These are phyloP conservation scores for Hyphochytrium catenoides DNA, from an alignment of 352 stramenopile genomes.

Conservation along the genomic window DNA sequence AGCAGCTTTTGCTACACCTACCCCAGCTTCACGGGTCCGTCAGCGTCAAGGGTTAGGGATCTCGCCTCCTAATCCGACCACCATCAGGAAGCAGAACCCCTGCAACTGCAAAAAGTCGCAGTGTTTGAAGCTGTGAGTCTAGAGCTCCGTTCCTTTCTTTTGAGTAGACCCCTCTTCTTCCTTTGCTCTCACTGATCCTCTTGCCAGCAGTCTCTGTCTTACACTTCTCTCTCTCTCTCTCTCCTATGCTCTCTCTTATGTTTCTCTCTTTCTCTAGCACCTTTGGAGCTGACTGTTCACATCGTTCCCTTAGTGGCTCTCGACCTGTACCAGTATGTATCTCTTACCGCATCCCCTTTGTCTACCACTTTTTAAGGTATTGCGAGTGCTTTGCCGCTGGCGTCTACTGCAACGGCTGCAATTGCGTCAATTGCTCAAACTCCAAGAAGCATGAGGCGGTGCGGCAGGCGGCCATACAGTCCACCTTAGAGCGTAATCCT, in stretches of 20 bases:
- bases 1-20: no score
- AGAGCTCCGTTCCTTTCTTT: no score
- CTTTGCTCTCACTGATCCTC: no score
- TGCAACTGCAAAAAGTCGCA: constrained; percentile 96
- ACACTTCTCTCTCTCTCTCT: neutral
- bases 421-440: constrained; percentile 76
- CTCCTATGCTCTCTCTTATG: neutral
- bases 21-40: no score
- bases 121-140: constrained; percentile 78
- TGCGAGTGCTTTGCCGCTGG: constrained; percentile 86
- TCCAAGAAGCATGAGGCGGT: constrained; percentile 30
- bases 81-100: constrained; percentile 24
- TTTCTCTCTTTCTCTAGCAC: neutral
- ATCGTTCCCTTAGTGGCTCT: neutral
- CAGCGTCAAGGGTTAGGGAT: no score
- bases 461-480: constrained; percentile 53
- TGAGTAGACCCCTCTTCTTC: no score
- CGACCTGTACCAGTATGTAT: neutral
- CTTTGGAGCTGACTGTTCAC: neutral
- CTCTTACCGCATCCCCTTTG: neutral
- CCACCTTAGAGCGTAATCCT: constrained; percentile 75
- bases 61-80: no score
- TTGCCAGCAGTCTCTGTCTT: no score
- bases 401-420: constrained; percentile 74
- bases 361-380: constrained; percentile 20